Percentiles rank a stretch among this genome's conserved stretches.
Evolutionary conservation across 352 stramenopile genomes (phyloP).

Genomic region (Phytopythium montanum): DNA sequence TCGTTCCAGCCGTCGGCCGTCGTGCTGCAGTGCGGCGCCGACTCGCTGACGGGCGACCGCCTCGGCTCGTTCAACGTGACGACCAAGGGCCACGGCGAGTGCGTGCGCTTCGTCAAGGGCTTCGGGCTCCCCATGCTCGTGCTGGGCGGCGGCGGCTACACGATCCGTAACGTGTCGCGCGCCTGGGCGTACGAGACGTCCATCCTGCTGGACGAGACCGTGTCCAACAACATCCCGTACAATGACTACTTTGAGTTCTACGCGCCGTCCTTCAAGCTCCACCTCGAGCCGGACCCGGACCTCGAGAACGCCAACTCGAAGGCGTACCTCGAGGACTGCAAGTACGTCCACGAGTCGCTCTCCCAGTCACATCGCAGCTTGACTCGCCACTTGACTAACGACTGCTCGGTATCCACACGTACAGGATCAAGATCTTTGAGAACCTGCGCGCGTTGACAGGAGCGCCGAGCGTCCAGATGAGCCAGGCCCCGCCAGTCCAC

Average conservation of each 20-base stretch:
- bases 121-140: slow-evolving; percentile 84
- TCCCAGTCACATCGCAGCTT: not conserved
- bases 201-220: slow-evolving; percentile 83
- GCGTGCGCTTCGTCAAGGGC: slow-evolving; percentile 85
- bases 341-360: slow-evolving; percentile 33
- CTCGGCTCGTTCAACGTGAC: slow-evolving; percentile 98
- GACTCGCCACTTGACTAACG: slow-evolving; percentile 1
- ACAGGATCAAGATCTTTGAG: slow-evolving; percentile 82
- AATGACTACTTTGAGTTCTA: slow-evolving; percentile 88
- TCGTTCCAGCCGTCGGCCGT: slow-evolving; percentile 90
- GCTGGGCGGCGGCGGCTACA: slow-evolving; percentile 85
- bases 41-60: slow-evolving; percentile 96
- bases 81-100: slow-evolving; percentile 72
- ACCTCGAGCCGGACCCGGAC: slow-evolving; percentile 73
- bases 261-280: slow-evolving; percentile 80
- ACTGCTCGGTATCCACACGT: not conserved
- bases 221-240: slow-evolving; percentile 82
- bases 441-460: slow-evolving; percentile 68
- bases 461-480: slow-evolving; percentile 83
- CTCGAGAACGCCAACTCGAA: slow-evolving; percentile 78
- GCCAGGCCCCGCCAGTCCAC: slow-evolving; percentile 53
- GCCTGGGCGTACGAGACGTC: slow-evolving; percentile 98
- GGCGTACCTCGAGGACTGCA: slow-evolving; percentile 85
- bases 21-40: slow-evolving; percentile 97
- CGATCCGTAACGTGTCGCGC: slow-evolving; percentile 85